Evolutionary conservation across 352 stramenopile genomes (phyloP).

Genomic region (Phytophthora sp.): DNA sequence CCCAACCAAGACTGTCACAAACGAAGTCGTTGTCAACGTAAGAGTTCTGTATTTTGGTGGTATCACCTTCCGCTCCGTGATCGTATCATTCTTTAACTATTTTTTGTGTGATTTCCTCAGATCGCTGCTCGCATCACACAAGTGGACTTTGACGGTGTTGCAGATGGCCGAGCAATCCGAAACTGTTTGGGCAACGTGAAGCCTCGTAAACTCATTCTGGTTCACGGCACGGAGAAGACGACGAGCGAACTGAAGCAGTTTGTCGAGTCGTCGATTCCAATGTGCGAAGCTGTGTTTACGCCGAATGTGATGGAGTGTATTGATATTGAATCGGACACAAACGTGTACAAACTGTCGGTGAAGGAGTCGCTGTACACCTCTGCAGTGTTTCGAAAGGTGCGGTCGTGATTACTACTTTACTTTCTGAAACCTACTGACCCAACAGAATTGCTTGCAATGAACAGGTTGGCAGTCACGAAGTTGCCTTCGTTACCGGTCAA

Average conservation of each 20-base stretch:
- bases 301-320: slow-evolving; percentile 90
- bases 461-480: slow-evolving; percentile 85
- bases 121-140: slow-evolving; percentile 78
- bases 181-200: slow-evolving; percentile 91
- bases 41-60: neutral
- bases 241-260: slow-evolving; percentile 86
- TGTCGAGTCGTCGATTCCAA: slow-evolving; percentile 81
- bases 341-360: slow-evolving; percentile 89
- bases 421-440: slow-evolving; percentile 2
- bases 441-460: neutral
- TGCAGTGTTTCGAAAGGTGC: slow-evolving; percentile 81
- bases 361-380: slow-evolving; percentile 90
- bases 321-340: slow-evolving; percentile 91
- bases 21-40: slow-evolving; percentile 70
- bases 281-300: slow-evolving; percentile 88
- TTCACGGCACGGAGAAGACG: slow-evolving; percentile 84
- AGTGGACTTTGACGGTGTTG: slow-evolving; percentile 87
- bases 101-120: slow-evolving; percentile 37
- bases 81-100: slow-evolving; percentile 4
- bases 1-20: slow-evolving; percentile 84
- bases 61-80: neutral
- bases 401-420: slow-evolving; percentile 3
- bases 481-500: slow-evolving; percentile 85
- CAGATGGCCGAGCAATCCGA: slow-evolving; percentile 85
- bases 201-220: slow-evolving; percentile 87